Conservation (phyloP, 371 early-diverging fungal genomes). For the Rhizopus stolonifer region DNA sequence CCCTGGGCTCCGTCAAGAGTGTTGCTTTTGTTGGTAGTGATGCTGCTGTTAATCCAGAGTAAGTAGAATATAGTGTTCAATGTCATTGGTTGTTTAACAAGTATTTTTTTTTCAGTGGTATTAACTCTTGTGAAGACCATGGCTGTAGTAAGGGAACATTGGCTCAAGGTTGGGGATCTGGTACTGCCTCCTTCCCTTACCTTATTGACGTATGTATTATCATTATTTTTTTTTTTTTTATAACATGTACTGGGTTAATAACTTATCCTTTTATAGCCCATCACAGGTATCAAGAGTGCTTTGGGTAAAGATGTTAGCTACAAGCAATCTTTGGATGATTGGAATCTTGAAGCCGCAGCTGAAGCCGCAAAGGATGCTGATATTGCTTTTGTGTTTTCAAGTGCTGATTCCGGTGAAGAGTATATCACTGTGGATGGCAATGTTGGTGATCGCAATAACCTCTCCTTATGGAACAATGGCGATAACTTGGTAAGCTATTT, state of each 20-base stretch:
- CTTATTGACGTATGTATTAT: constrained; percentile 34
- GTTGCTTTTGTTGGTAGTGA: constrained; percentile 55
- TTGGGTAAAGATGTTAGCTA: constrained; percentile 30
- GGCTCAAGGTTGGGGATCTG: constrained; percentile 64
- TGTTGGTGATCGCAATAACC: constrained; percentile 53
- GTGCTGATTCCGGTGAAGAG: constrained; percentile 57
- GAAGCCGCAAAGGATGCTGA: constrained; percentile 43
- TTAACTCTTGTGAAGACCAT: constrained; percentile 24
- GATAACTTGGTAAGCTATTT: constrained; percentile 42
- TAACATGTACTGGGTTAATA: no score
- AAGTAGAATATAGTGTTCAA: no score
- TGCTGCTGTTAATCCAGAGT: constrained; percentile 36
- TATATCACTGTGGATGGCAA: constrained; percentile 36
- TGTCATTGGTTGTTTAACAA: no score
- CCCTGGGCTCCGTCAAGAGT: constrained; percentile 18
- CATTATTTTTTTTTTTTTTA: not conserved
- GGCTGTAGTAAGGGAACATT: constrained; percentile 48
- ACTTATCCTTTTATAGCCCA: constrained; percentile 10
- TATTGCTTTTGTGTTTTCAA: constrained; percentile 55
- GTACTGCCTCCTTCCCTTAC: constrained; percentile 58
- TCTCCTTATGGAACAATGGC: constrained; percentile 55
- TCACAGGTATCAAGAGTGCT: constrained; percentile 35
- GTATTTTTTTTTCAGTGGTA: constrained; percentile 3
- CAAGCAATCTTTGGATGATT: constrained; percentile 30
- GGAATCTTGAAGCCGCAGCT: constrained; percentile 28